Evolutionary conservation across 495 filamentous ascomycete species (phyloP), one percentile per base, ranked within the genome.

Genomic region (Aspergillus leporis): DNA sequence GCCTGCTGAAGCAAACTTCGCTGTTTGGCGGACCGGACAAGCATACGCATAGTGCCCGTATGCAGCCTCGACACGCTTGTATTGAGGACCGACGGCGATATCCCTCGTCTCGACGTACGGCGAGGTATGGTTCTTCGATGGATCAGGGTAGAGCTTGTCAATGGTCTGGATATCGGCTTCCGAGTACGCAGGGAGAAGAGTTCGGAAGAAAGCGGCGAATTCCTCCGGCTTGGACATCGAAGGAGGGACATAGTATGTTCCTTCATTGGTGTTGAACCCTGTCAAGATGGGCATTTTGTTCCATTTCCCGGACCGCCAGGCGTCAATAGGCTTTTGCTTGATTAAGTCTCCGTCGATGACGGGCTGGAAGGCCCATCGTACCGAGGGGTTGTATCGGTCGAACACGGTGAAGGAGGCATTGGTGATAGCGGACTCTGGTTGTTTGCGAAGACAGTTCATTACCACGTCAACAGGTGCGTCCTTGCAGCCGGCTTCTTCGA

Each of bases 11-110:
- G 81, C 74, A 31, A 81, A 79, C 30, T 81, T 70, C 4, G 81
- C 84, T 3, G 85, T 84, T 60, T 87, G 84, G 2, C 86, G 74
- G 0, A 89, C 85, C 0, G 86, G 86, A 31, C 83, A 85, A 40
- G 86, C 82, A 54, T 88, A 88, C 0, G 85, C 85, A 67, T 88
- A 90, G 61, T 90, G 84, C 0, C 74, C 80, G 55, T 89, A 89
- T 0, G 82, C 83, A 28, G 83, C 81, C 58, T 87, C 84, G 10
- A 86, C 73, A 8, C 87, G 76, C 40, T 77, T 78, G 63, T 79
- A 88, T 63, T 89, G 84, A 4, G 70, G 34, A 0, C 85, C 85
- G 7, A 83, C 51, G 68, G 4, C 69, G 70, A 16, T 61, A 9
- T 1, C 63, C 58, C 69, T 59, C 0, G 61, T 68, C 43, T 81